Conservation (phyloP, 768 basidiomycete species). For the Ephemerocybe angulata region DNA sequence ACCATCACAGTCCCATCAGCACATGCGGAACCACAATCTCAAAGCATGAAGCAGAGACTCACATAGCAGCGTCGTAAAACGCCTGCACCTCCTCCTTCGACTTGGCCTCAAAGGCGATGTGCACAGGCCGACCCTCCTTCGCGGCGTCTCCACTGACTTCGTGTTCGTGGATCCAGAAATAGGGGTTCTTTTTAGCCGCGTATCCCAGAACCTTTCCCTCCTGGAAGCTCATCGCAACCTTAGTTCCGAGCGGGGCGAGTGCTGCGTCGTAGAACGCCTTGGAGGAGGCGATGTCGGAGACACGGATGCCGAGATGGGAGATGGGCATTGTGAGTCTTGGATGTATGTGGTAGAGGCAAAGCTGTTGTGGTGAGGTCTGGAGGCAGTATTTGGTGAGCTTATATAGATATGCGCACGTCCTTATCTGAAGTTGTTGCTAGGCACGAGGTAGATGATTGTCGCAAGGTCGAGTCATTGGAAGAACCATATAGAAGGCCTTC, state of each 20-base stretch:
- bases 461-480: too few species aligned
- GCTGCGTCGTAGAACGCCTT: slow-evolving; percentile 20
- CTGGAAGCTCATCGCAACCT: slow-evolving; percentile 9
- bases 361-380: not conserved
- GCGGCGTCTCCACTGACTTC: not conserved
- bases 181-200: slow-evolving; percentile 11
- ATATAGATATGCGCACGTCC: too few species aligned
- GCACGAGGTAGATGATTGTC: too few species aligned
- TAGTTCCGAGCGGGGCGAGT: slow-evolving; percentile 23
- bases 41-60: not conserved
- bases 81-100: slow-evolving; percentile 19
- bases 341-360: not conserved
- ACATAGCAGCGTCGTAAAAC: slow-evolving; percentile 23
- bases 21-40: too few species aligned
- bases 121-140: slow-evolving; percentile 15
- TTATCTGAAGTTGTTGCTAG: too few species aligned
- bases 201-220: slow-evolving; percentile 21
- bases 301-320: slow-evolving; percentile 15
- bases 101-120: slow-evolving; percentile 19
- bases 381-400: not conserved
- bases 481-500: too few species aligned
- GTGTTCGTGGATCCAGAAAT: slow-evolving; percentile 20
- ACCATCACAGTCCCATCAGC: not conserved
- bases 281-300: slow-evolving; percentile 13
- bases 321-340: slow-evolving; percentile 15